Conservation (phyloP, 2,329 filamentous ascomycete species). For the Verticillium nubilum region DNA sequence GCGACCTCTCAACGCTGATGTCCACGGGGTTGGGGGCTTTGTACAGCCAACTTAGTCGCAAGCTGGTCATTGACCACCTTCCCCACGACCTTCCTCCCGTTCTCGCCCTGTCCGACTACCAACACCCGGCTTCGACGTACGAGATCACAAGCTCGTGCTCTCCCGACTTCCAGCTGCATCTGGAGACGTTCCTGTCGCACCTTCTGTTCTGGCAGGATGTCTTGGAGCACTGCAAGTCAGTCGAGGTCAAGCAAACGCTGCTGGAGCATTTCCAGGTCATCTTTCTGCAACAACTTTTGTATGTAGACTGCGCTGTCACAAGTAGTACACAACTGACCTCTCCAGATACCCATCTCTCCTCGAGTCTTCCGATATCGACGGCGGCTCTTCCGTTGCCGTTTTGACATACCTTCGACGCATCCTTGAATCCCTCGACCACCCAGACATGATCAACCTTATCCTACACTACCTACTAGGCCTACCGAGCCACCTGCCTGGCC, state of each 20-base stretch:
- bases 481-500: constrained; percentile 47
- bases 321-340: not conserved
- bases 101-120: constrained; percentile 83
- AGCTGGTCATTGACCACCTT: constrained; percentile 76
- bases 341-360: constrained; percentile 85
- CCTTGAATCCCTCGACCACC: constrained; percentile 84
- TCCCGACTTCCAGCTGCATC: constrained; percentile 72
- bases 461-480: constrained; percentile 87
- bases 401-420: constrained; percentile 89
- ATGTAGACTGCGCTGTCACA: constrained; percentile 24
- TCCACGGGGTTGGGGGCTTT: constrained; percentile 84
- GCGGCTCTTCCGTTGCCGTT: constrained; percentile 92
- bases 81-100: constrained; percentile 73
- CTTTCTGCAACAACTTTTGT: constrained; percentile 92
- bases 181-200: constrained; percentile 91
- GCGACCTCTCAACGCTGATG: constrained; percentile 94
- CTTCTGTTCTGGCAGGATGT: constrained; percentile 98
- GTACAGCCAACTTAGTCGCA: constrained; percentile 63
- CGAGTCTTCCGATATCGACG: constrained; percentile 95
- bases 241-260: constrained; percentile 86
- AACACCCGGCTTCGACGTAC: constrained; percentile 62
- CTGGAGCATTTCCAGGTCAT: constrained; percentile 96
- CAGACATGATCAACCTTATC: constrained; percentile 90
- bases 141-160: constrained; percentile 71
- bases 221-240: constrained; percentile 86